Conservation (phyloP, 257 asterid species). For the Ilex aquifolium region DNA sequence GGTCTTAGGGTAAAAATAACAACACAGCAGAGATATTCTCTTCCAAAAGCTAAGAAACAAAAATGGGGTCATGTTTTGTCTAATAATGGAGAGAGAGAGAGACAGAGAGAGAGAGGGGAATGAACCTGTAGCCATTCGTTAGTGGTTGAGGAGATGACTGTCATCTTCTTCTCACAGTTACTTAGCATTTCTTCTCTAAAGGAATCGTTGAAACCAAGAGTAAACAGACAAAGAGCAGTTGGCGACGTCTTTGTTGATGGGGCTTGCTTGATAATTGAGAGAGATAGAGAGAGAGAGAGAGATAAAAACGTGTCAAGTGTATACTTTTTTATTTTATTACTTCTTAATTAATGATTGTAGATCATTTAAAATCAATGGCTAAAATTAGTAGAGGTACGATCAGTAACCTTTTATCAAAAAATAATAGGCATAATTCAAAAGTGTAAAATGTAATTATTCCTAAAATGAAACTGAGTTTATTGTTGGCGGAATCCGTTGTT, state of each 20-base stretch:
- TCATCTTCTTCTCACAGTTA: constrained; percentile 49
- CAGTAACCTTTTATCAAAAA: no score
- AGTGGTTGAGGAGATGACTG: constrained; percentile 38
- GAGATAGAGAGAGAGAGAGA: no score
- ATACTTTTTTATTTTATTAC: no score
- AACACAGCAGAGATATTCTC: constrained; percentile 49
- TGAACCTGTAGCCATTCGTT: constrained; percentile 64
- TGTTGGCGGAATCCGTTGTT: no score
- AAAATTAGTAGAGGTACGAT: no score
- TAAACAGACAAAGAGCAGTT: constrained; percentile 39
- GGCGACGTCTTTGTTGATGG: not conserved
- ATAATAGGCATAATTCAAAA: no score
- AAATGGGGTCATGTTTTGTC: constrained; percentile 39
- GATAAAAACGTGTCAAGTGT: no score
- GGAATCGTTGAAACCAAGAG: constrained; percentile 52
- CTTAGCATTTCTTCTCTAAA: constrained; percentile 32
- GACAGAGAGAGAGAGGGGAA: constrained; percentile 33
- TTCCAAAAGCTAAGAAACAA: constrained; percentile 83
- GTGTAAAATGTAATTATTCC: no score
- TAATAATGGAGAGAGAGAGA: constrained; percentile 45
- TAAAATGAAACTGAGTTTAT: no score
- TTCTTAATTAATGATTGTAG: no score
- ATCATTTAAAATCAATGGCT: no score
- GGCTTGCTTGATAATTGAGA: no score
- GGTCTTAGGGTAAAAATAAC: constrained; percentile 39